phyloP scores from a whole-genome alignment of 73 alveolate species.

The Paramecium primaurelia region DNA sequence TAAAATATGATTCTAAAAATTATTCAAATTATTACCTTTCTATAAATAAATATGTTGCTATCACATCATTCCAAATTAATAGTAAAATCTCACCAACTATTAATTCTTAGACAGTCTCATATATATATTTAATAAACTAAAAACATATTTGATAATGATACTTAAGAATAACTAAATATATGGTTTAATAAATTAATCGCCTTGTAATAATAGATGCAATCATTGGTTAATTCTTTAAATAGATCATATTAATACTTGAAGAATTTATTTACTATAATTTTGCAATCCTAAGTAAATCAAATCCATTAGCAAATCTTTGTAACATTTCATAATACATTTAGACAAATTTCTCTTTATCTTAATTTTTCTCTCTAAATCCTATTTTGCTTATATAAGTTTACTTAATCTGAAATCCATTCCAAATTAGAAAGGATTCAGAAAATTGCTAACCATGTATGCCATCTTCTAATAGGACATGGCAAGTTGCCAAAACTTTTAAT shows the following conservation, averaged over 20 bases:
- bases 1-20: neutral
- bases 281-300: neutral
- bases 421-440: neutral
- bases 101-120: neutral
- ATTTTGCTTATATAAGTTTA: neutral
- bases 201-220: neutral
- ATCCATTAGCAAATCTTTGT: neutral
- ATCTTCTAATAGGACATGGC: constrained; percentile 28
- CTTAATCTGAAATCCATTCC: constrained; percentile 17
- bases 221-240: neutral
- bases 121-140: neutral
- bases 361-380: neutral
- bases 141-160: neutral
- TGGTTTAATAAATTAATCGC: neutral
- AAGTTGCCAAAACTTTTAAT: neutral
- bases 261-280: neutral
- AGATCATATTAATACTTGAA: neutral
- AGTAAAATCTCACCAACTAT: neutral
- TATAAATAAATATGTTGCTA: neutral
- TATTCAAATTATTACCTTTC: neutral
- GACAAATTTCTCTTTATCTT: neutral
- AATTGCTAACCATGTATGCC: neutral
- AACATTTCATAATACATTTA: neutral
- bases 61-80: constrained; percentile 2
- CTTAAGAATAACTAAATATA: neutral